Conservation (phyloP, 352 stramenopile genomes). For the Phytophthora chlamydospora region DNA sequence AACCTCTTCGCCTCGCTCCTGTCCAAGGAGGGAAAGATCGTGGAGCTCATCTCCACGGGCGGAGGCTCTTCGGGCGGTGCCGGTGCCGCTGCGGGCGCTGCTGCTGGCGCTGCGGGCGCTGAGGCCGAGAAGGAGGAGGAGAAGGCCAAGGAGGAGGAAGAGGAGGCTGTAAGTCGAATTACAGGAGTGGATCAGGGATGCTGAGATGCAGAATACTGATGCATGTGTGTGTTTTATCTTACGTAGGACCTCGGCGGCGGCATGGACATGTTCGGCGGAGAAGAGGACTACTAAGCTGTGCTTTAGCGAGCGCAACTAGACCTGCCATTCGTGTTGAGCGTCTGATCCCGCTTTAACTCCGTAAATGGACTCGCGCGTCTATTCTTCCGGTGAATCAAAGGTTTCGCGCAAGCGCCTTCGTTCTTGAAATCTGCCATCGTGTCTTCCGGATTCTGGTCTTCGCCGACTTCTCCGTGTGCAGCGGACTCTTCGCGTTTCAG, state of each 20-base stretch:
- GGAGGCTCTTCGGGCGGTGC: conserved; percentile 49
- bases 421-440: conserved; percentile 16
- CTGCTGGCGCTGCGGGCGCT: conserved; percentile 37
- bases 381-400: conserved; percentile 50
- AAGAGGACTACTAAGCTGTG: conserved; percentile 66
- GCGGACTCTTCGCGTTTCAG: conserved; percentile 3
- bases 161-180: conserved; percentile 55
- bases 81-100: conserved; percentile 46
- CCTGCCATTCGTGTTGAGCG: conserved; percentile 32
- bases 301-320: conserved; percentile 36
- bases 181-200: neutral
- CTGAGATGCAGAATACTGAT: conserved; percentile 15
- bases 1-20: conserved; percentile 74
- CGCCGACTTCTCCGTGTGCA: neutral
- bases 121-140: conserved; percentile 68
- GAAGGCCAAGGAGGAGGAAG: conserved; percentile 64
- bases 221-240: conserved; percentile 9
- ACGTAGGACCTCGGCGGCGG: conserved; percentile 61
- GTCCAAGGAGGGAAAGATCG: conserved; percentile 79
- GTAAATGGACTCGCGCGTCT: conserved; percentile 57
- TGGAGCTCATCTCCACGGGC: conserved; percentile 81
- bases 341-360: conserved; percentile 46
- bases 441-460: conserved; percentile 10
- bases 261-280: conserved; percentile 76
- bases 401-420: conserved; percentile 27